phyloP scores from a whole-genome alignment of 2,329 filamentous ascomycete genomes.

The Myriosclerotinia curreyana region DNA sequence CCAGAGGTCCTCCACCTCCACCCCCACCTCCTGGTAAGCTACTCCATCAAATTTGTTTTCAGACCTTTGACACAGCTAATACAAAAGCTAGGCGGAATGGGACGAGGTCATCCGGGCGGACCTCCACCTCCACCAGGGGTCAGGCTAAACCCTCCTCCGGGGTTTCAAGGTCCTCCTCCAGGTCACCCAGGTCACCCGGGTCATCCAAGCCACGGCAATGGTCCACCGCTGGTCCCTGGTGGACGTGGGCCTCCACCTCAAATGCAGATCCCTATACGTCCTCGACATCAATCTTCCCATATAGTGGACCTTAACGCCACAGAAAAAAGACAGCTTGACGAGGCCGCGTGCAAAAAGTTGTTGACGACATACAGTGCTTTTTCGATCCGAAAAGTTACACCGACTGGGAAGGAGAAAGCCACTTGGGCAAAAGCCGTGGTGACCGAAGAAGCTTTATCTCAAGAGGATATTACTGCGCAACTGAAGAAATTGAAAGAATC shows the following conservation, averaged over 20 bases:
- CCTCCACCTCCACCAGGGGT: neutral
- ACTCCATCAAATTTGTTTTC: neutral
- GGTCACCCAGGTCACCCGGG: neutral
- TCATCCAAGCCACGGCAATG: neutral
- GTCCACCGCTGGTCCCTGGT: neutral
- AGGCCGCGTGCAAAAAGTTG: slow-evolving; percentile 12
- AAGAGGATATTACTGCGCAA: slow-evolving; percentile 34
- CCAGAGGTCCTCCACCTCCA: neutral
- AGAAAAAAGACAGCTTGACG: slow-evolving; percentile 6
- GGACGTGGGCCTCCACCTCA: slow-evolving; percentile 1
- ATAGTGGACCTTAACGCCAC: slow-evolving; percentile 6
- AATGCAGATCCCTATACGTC: slow-evolving; percentile 20
- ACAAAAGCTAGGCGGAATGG: neutral
- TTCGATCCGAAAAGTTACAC: slow-evolving; percentile 32
- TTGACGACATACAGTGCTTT: slow-evolving; percentile 28
- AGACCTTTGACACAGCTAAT: neutral
- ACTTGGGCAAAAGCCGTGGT: slow-evolving; percentile 36
- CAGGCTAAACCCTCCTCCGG: neutral
- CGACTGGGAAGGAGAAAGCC: slow-evolving; percentile 29
- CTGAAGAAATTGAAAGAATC: slow-evolving; percentile 35
- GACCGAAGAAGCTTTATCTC: slow-evolving; percentile 31
- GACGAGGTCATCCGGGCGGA: neutral
- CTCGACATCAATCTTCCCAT: slow-evolving; percentile 13
- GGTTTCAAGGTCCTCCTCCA: neutral
- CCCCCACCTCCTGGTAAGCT: slow-evolving; percentile 10